phyloP scores from a whole-genome alignment of 1,284 basidiomycete species.

The Ustilago curta region DNA sequence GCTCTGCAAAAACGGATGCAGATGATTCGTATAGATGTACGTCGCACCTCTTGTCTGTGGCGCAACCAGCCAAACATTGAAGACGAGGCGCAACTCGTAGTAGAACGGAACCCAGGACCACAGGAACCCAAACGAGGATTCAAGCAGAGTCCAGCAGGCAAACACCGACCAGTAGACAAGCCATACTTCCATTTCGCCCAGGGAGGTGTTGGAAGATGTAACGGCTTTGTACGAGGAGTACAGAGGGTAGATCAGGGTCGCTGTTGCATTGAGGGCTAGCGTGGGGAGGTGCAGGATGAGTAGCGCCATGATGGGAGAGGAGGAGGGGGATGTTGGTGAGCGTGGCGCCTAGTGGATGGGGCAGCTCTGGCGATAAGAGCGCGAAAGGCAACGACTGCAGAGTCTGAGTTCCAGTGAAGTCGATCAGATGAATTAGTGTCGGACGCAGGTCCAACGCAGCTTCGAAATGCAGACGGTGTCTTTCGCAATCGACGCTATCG shows the following conservation, averaged over 20 bases:
- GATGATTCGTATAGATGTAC: constrained; percentile 80
- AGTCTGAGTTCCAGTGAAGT: no score
- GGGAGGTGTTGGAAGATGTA: constrained; percentile 42
- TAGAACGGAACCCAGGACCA: constrained; percentile 66
- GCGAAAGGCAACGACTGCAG: no score
- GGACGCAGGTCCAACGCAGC: no score
- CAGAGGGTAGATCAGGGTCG: constrained; percentile 59
- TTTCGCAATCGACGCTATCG: no score
- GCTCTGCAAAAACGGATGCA: constrained; percentile 80
- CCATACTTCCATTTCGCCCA: constrained; percentile 63
- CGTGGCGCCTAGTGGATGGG: neutral
- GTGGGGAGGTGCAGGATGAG: constrained; percentile 55
- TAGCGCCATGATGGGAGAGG: constrained; percentile 40
- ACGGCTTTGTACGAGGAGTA: constrained; percentile 63
- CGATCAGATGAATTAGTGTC: no score
- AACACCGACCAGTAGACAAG: constrained; percentile 66
- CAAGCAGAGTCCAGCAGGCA: constrained; percentile 49
- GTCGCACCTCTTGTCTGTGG: constrained; percentile 75
- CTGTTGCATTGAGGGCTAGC: constrained; percentile 45
- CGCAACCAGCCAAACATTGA: constrained; percentile 63
- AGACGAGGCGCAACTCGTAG: constrained; percentile 57
- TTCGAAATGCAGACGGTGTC: no score
- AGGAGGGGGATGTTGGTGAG: neutral
- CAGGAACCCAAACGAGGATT: constrained; percentile 57
- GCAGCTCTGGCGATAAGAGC: no score